Percentiles rank a stretch among this genome's conserved stretches.
Evolutionary conservation across 1,284 basidiomycete species (phyloP).

Genomic region (Trametes hirsuta): DNA sequence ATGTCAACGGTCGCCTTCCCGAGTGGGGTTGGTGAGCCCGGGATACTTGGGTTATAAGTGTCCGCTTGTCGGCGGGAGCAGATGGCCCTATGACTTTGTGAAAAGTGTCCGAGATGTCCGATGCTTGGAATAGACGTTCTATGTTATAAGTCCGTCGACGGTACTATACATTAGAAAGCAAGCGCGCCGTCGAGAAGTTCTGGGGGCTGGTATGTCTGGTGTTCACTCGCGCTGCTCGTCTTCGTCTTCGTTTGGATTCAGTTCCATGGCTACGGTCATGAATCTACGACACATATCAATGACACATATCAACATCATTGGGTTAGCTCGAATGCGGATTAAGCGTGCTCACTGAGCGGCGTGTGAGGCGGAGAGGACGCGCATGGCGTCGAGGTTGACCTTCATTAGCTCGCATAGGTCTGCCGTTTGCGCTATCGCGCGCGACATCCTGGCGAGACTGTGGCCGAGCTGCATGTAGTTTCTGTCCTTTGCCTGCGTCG

Average conservation of each 20-base stretch:
- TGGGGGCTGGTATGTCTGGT: no score
- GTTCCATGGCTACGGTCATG: slow-evolving; percentile 63
- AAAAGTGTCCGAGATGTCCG: no score
- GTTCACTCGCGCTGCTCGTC: slow-evolving; percentile 5
- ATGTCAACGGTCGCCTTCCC: no score
- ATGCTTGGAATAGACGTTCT: no score
- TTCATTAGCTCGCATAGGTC: slow-evolving; percentile 74
- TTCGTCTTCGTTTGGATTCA: slow-evolving; percentile 48
- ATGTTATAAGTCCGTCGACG: no score
- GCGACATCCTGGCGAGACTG: slow-evolving; percentile 62
- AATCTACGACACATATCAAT: slow-evolving; percentile 44
- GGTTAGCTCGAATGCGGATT: background rate
- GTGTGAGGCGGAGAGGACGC: slow-evolving; percentile 69
- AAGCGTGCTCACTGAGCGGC: slow-evolving; percentile 61
- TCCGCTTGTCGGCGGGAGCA: no score
- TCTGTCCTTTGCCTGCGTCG: slow-evolving; percentile 73
- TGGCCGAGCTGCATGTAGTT: slow-evolving; percentile 70
- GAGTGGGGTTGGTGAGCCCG: no score
- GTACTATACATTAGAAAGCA: no score
- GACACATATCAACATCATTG: background rate
- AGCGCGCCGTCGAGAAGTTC: no score
- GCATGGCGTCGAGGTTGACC: slow-evolving; percentile 71
- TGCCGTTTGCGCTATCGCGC: slow-evolving; percentile 64
- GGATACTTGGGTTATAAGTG: no score
- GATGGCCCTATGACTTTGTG: no score